Conservation (phyloP, 805 yeast genomes). For the Clavispora asparagi region DNA sequence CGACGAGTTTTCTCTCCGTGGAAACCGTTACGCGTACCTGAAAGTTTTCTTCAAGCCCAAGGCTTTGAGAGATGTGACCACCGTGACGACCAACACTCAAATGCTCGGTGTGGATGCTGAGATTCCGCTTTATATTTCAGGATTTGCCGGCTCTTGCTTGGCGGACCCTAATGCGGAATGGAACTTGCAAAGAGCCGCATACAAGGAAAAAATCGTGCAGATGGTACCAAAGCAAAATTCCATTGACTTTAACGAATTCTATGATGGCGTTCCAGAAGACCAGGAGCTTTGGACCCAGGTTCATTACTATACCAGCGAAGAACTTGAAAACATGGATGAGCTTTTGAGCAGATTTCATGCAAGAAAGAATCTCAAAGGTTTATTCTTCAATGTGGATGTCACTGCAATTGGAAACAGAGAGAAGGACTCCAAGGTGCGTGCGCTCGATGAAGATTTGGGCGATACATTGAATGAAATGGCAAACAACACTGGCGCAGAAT, state of each 20-base stretch:
- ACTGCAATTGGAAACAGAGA: slow-evolving; percentile 3
- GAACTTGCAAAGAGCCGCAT: slow-evolving; percentile 4
- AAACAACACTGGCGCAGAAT: not conserved
- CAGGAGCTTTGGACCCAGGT: slow-evolving; percentile 3
- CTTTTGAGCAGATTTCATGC: not conserved
- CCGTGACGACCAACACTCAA: slow-evolving; percentile 1
- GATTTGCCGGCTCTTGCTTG: slow-evolving; percentile 3
- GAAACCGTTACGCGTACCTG: slow-evolving; percentile 3
- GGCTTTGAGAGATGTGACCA: not conserved
- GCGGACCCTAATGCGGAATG: slow-evolving; percentile 3
- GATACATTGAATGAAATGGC: slow-evolving; percentile 1
- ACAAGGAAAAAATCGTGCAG: slow-evolving; percentile 2
- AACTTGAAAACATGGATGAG: not conserved
- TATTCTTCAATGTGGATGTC: slow-evolving; percentile 4
- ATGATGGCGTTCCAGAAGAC: slow-evolving; percentile 1
- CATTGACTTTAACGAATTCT: slow-evolving; percentile 3
- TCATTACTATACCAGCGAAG: not conserved
- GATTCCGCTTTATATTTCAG: slow-evolving; percentile 5
- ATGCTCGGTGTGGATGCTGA: slow-evolving; percentile 2
- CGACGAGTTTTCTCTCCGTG: slow-evolving; percentile 4
- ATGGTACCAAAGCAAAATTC: slow-evolving; percentile 3
- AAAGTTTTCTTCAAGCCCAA: slow-evolving; percentile 4
- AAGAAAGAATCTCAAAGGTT: not conserved
- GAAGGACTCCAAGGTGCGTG: slow-evolving; percentile 3
- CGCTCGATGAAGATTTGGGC: slow-evolving; percentile 1